Conservation (phyloP, 352 stramenopile species). For the Pythium chondricola region DNA sequence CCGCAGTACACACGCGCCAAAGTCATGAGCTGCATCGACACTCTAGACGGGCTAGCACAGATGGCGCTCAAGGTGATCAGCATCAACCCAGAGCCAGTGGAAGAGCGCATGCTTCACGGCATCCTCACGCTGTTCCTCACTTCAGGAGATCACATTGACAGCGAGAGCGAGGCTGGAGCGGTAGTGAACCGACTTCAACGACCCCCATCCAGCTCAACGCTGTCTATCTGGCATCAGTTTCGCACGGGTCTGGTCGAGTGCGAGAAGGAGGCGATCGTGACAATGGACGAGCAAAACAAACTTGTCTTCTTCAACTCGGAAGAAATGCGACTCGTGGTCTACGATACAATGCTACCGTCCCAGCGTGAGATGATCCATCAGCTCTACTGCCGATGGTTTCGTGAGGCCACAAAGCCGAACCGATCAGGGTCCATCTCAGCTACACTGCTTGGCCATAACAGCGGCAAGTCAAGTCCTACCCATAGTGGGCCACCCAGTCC, state of each 20-base stretch:
- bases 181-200: constrained; percentile 34
- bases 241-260: constrained; percentile 21
- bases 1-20: constrained; percentile 64
- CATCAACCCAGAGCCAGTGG: constrained; percentile 54
- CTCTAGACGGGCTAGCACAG: constrained; percentile 43
- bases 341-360: constrained; percentile 60
- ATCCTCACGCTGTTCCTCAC: constrained; percentile 43
- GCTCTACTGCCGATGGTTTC: constrained; percentile 58
- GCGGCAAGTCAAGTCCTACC: not conserved
- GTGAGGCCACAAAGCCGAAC: constrained; percentile 18
- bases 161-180: constrained; percentile 17
- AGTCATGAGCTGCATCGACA: constrained; percentile 64
- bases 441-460: not conserved
- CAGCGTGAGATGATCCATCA: constrained; percentile 57
- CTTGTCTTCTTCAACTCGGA: constrained; percentile 61
- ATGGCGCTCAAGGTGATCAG: constrained; percentile 62
- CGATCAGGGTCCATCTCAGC: constrained; percentile 9
- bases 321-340: constrained; percentile 56
- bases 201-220: constrained; percentile 27
- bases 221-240: constrained; percentile 46
- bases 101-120: constrained; percentile 50
- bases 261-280: constrained; percentile 36
- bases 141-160: constrained; percentile 28
- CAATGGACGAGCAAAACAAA: constrained; percentile 44
- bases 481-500: not conserved